Evolutionary conservation across 2,329 filamentous ascomycete genomes (phyloP), one percentile per base, ranked within the genome.

Genomic region (Sordariomycetes sp.): DNA sequence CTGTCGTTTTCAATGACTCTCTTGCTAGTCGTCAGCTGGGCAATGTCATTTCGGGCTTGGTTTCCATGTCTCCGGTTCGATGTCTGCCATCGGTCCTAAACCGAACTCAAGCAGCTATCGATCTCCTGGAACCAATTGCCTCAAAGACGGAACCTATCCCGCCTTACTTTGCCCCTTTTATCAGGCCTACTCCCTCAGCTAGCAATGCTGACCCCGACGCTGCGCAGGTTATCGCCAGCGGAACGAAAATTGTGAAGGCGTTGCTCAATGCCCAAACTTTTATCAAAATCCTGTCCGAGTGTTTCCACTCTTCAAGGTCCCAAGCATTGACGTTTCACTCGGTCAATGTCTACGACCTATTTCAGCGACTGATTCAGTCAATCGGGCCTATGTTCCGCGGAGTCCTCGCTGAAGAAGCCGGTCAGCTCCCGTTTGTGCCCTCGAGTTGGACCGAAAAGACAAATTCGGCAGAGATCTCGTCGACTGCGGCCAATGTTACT

Each of bases 291-390:
- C 67, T 93, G 21, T 79, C 78, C 21, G 73, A 83, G 37, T 80
- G 82, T 39, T 94, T 85, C 52, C 79, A 75, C 49, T 75, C 76
- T 37, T 72, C 75, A 35, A 24, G 86, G 37, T 73, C 79, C 18
- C 68, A 74, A 33, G 64, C 63, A 8, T 72, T 76, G 20, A 72
- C 81, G 9, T 83, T 95, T 47, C 77, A 75, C 35, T 72, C 77
- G 18, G 72, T 93, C 45, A 94, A 94, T 49, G 71, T 94, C 16
- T 86, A 80, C 21, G 90, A 96, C 53, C 80, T 86, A 53, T 94
- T 94, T 51, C 66, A 76, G 29, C 60, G 68, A n/a, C 63, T 95
- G 24, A 71, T 94, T 17, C 72, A 76, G 41, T 77, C 78, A 18
- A 70, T 96, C 21, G 87, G 86, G 4, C 78, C 79, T 17, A 63